Percentiles rank a stretch among this genome's conserved stretches.
Evolutionary conservation across 345 rosid genomes (phyloP).

Genomic region (Eucalyptus pauciflora): DNA sequence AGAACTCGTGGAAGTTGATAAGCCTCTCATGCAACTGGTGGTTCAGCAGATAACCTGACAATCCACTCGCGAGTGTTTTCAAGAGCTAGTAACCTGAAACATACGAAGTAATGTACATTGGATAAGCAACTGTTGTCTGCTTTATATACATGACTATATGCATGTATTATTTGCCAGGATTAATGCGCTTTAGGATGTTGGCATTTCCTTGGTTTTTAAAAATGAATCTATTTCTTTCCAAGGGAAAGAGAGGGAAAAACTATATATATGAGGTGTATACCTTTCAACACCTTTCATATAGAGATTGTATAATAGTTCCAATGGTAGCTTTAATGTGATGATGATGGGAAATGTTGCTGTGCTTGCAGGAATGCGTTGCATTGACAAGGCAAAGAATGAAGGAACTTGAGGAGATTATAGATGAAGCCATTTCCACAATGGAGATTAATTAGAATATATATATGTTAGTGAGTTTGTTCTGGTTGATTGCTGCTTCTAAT

Average conservation of each 20-base stretch:
- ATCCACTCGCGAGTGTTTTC: neutral
- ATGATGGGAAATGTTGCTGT: neutral
- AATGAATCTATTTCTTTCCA: neutral
- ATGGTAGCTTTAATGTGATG: neutral
- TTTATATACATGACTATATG: neutral
- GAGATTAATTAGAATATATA: conserved; percentile 21
- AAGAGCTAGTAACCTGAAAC: neutral
- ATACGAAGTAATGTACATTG: neutral
- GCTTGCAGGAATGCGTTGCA: conserved; percentile 53
- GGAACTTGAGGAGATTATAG: conserved; percentile 39
- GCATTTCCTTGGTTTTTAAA: neutral
- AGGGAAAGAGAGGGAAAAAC: neutral
- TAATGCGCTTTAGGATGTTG: neutral
- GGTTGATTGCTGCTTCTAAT: neutral
- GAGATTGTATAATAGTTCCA: neutral
- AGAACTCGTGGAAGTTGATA: neutral
- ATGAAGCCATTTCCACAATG: conserved; percentile 46
- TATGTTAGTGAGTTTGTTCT: neutral
- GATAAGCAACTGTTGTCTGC: neutral
- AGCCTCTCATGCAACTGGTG: neutral
- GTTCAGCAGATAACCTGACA: neutral
- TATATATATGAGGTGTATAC: neutral
- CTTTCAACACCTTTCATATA: neutral
- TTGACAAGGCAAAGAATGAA: conserved; percentile 47
- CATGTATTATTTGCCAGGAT: neutral